These are phyloP conservation scores for Psidium guajava DNA, from an alignment of 345 rosid genomes.

Conservation along the genomic window DNA sequence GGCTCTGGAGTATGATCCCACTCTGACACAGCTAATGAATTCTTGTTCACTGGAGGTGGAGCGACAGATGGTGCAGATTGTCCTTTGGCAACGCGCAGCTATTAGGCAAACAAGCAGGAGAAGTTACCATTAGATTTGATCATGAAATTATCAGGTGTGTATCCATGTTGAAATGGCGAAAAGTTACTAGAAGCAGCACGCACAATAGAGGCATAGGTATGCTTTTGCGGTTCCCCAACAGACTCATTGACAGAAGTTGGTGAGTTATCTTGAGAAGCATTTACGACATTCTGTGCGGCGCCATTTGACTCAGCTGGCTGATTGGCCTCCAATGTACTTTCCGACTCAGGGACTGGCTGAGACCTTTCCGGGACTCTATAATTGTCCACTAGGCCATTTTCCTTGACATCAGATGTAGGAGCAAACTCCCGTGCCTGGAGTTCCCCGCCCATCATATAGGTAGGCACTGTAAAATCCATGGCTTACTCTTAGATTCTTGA, in stretches of 20 bases:
- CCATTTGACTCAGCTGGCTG: constrained; percentile 23
- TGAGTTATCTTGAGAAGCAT: constrained; percentile 21
- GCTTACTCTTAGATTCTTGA: not conserved
- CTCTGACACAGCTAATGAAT: constrained; percentile 19
- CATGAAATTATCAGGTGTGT: not conserved
- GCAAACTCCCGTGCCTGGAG: constrained; percentile 28
- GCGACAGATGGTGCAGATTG: constrained; percentile 25
- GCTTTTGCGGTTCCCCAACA: constrained; percentile 43
- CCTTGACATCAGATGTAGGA: constrained; percentile 18
- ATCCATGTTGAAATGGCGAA: not conserved
- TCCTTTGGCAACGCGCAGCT: constrained; percentile 50
- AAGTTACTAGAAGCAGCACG: constrained; percentile 4
- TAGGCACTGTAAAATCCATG: constrained; percentile 23
- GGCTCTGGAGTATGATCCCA: constrained; percentile 31
- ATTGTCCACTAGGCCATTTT: constrained; percentile 34
- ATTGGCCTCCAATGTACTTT: constrained; percentile 19
- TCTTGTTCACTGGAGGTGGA: constrained; percentile 26
- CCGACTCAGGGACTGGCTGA: constrained; percentile 25
- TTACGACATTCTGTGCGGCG: constrained; percentile 11
- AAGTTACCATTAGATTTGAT: not conserved
- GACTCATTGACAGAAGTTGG: constrained; percentile 36
- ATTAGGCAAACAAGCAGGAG: not conserved
- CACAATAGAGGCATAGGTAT: constrained; percentile 73
- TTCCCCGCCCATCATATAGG: constrained; percentile 42
- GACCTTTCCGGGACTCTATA: constrained; percentile 32